These are phyloP conservation scores for Spirogloea muscicola DNA, from an alignment of 139 green algal species.

Conservation along the genomic window DNA sequence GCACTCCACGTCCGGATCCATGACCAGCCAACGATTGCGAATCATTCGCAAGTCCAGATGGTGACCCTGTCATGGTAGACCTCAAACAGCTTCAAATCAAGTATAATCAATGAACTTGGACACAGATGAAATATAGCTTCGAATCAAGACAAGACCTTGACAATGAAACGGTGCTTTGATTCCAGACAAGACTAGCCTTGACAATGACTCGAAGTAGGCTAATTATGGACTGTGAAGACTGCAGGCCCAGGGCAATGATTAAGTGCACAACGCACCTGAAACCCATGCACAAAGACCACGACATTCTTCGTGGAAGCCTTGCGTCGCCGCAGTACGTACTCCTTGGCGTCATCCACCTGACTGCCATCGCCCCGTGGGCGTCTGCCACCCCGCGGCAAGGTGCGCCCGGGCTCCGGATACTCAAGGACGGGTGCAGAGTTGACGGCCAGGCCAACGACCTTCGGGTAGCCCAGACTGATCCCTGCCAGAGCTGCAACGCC, in stretches of 20 bases:
- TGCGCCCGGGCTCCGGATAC: background rate
- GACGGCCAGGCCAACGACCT: background rate
- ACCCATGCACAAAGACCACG: slow-evolving; percentile 45
- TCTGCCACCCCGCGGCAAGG: too few relatives aligned
- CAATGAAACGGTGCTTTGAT: background rate
- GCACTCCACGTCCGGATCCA: slow-evolving; percentile 57
- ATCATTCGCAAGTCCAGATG: slow-evolving; percentile 59
- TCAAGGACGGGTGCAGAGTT: background rate
- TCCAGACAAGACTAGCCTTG: too few relatives aligned
- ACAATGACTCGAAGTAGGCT: background rate
- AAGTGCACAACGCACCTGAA: slow-evolving; percentile 20
- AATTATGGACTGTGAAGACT: slow-evolving; percentile 1
- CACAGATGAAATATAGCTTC: background rate
- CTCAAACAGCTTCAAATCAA: background rate
- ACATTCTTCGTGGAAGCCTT: slow-evolving; percentile 23
- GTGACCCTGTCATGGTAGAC: slow-evolving; percentile 27
- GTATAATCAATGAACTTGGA: background rate
- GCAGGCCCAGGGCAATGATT: background rate
- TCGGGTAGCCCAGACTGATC: background rate
- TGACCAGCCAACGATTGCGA: slow-evolving; percentile 50
- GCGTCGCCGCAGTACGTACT: background rate
- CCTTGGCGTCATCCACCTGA: background rate
- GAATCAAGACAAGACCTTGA: slow-evolving; percentile 1
- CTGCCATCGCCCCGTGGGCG: background rate
- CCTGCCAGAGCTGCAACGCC: background rate